Conservation (phyloP, 2,329 filamentous ascomycete genomes). For the Venturia aucupariae region DNA sequence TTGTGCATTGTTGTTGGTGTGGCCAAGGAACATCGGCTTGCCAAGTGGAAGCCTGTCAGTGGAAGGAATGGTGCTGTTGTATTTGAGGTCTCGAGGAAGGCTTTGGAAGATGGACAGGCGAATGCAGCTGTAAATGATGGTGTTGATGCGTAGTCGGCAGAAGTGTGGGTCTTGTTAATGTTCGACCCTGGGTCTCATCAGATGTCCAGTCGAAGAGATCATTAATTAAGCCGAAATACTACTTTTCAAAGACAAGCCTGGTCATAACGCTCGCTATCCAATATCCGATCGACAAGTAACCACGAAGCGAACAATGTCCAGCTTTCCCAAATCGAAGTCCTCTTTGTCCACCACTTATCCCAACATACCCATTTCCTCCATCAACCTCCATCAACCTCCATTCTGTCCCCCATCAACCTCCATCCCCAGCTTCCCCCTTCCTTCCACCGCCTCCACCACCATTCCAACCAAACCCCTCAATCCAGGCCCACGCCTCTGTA, state of each 20-base stretch:
- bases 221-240: neutral
- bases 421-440: neutral
- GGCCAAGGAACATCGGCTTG: slow-evolving; percentile 77
- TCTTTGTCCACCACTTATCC: neutral
- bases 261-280: neutral
- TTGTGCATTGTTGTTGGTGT: slow-evolving; percentile 79
- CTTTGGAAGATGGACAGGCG: neutral
- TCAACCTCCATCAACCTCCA: neutral
- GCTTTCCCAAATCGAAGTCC: too few species aligned
- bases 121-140: neutral
- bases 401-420: neutral
- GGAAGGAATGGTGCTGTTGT: slow-evolving; percentile 17
- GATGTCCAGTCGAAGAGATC: too few species aligned
- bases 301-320: too few species aligned
- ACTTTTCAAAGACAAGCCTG: neutral
- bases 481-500: neutral
- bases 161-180: too few species aligned
- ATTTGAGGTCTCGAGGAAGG: slow-evolving; percentile 3
- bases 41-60: slow-evolving; percentile 62
- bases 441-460: neutral
- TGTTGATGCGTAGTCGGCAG: neutral
- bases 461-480: slow-evolving; percentile 7
- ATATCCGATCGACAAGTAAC: neutral
- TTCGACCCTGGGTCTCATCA: too few species aligned
- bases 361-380: neutral